These are phyloP conservation scores for Gentiana dahurica DNA, from an alignment of 257 asterid genomes.

Conservation along the genomic window DNA sequence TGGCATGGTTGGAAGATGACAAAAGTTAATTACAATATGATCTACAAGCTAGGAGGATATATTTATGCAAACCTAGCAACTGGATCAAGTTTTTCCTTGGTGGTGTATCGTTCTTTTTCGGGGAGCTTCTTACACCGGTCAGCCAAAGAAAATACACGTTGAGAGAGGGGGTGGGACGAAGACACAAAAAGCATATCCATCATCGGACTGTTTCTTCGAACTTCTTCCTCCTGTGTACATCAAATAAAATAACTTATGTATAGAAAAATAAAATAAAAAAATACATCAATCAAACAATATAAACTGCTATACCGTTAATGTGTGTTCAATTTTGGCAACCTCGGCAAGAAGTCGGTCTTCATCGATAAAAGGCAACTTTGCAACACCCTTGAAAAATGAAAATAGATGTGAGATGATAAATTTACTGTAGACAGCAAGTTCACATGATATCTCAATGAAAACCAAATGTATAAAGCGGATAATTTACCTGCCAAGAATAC, in stretches of 20 bases:
- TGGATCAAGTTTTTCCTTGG: conserved; percentile 68
- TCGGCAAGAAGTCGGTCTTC: conserved; percentile 49
- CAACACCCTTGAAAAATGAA: conserved; percentile 23
- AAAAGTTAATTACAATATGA: not conserved
- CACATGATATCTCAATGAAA: not conserved
- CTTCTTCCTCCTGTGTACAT: conserved; percentile 42
- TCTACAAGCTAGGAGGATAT: not conserved
- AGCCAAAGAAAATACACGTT: conserved; percentile 68
- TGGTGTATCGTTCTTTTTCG: conserved; percentile 36
- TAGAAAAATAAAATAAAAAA: too few relatives aligned
- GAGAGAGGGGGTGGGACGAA: conserved; percentile 66
- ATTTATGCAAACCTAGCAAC: conserved; percentile 58
- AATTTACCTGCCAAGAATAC: conserved; percentile 31
- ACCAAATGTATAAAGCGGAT: not conserved
- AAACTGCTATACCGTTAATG: conserved; percentile 32
- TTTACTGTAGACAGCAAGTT: not conserved
- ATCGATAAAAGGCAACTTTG: conserved; percentile 54
- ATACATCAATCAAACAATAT: too few relatives aligned
- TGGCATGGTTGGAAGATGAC: too few relatives aligned
- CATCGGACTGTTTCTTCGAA: conserved; percentile 69
- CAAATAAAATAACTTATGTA: too few relatives aligned
- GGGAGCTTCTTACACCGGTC: conserved; percentile 67
- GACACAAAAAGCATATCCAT: conserved; percentile 77
- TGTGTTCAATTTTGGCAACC: conserved; percentile 43
- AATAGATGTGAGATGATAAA: too few relatives aligned